Base-by-base conservation (phyloP, 2,329 filamentous ascomycete species). In the Pseudogymnoascus pannorum region DNA sequence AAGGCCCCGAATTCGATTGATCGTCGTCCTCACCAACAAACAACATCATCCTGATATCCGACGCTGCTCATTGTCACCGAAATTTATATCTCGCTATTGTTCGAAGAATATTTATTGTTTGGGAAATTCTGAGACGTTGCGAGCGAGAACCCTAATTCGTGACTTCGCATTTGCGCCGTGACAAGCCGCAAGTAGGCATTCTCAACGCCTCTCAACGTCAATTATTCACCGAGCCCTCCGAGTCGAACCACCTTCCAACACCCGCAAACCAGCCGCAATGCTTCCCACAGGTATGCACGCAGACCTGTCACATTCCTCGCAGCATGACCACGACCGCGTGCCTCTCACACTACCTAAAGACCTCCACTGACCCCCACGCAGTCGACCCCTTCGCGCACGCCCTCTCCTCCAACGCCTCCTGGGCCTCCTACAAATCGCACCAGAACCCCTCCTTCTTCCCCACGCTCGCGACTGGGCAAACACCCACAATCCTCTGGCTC, bases 401-500 rank as follows among this genome's bases (percentile, higher is more conserved):
- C 64, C 74, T 92, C 68, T 81, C 81, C 75, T 84, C 81, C 68
- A 92, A 92, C 77, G 82, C 84, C 66, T 79, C 85, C 66, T 92
- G 88, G 87, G 86, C 87, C 36, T 78, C 81, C 62, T 83, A 86
- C 68, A 86, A 85, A 66, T 75, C 80, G 58, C 78, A 84, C 65
- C 79, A 85, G 68, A 84, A 92, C 66, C 88, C 89, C 1, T 78
- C 84, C 14, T 87, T 91, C 76, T 91, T 93, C 76, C 77, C 82
- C 54, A 83, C 80, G 63, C 79, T 90, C 58, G 84, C 87, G 26
- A 77, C 79, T 64, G 87, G 87, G 65, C 89, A 93, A 73, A 75
- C 81, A 1, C 86, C 86, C 8, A 76, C 81, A 64, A 85, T 87
- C 65, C 80, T 95, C 62, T 95, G 91, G 91, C 83, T 95, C 66